Evolutionary conservation across 768 basidiomycete species (phyloP), one percentile per base, ranked within the genome.

Genomic region (Strobilomyces confusus): DNA sequence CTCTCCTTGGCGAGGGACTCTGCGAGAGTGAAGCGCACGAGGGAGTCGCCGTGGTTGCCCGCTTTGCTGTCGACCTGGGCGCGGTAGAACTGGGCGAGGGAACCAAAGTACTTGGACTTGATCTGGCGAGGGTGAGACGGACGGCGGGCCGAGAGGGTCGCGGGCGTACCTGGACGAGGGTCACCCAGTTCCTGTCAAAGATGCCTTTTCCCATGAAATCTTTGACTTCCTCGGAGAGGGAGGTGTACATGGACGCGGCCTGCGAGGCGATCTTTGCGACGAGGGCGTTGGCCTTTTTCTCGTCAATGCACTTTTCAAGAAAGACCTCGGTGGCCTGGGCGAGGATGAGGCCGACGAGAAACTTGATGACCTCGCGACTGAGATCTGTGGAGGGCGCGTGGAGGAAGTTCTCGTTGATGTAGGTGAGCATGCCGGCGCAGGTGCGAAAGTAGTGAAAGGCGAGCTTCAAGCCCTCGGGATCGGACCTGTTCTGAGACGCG

Each of bases 361-460:
- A 91, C 70, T 95, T 95, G 77, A 99, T 80, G 51, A 98, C 92
- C 55, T 98, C 95, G 19, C 92, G 80, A 63, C 87, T 88, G 42
- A 98, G 81, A 72, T 98, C 97, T 2, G 92, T 97, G 20, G 90
- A 93, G 0, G 97, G 97, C 0, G 95, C 97, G 63, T 99, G 97
- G 0, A 99, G 76, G 70, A 99, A 99, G 80, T 99, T 98, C 71
- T 99, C 97, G 74, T 98, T 98, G 76, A 99, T 94, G 69, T 98
- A 99, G 7, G 86, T 92, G 65, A 98, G 83, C 92, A 99, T 97
- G 19, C 97, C 97, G 3, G 95, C 92, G 38, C 89, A 86, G 12
- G 89, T 84, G 17, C 88, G 78, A 63, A 92, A 90, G 72, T 92
- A 95, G 72, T 92, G 83, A 74, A 97, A 99, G 0, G 95, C 84